phyloP scores from a whole-genome alignment of 495 filamentous ascomycete species.

The Neurospora sp. region DNA sequence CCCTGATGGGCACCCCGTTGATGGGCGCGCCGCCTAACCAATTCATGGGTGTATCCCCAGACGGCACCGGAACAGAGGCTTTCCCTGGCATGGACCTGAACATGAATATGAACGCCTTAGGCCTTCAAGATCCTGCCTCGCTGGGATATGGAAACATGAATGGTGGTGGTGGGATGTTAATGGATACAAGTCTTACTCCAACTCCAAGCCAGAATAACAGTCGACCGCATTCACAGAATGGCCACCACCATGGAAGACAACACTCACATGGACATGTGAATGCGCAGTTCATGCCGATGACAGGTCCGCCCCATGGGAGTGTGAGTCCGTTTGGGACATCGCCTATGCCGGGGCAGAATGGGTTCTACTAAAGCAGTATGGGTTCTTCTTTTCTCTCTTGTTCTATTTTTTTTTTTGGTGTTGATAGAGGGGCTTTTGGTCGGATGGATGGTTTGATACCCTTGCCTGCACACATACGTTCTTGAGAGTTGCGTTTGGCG shows the following conservation, averaged over 20 bases:
- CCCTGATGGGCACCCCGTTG: constrained; percentile 12
- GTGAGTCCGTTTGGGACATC: background rate
- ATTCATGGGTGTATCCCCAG: constrained; percentile 12
- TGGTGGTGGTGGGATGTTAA: background rate
- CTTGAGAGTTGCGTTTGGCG: background rate
- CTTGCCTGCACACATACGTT: background rate
- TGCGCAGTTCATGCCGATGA: background rate
- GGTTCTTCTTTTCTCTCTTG: background rate
- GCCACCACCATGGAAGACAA: background rate
- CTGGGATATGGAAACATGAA: background rate
- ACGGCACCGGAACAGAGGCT: constrained; percentile 14
- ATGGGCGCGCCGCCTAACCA: constrained; percentile 3
- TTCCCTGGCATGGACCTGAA: constrained; percentile 26
- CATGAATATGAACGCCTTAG: constrained; percentile 24
- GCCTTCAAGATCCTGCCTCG: constrained; percentile 22
- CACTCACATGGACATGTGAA: background rate
- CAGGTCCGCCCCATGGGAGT: background rate
- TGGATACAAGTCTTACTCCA: background rate
- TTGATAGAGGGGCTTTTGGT: background rate
- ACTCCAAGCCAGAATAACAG: background rate
- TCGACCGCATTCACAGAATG: background rate
- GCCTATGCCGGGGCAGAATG: background rate
- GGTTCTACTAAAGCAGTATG: background rate
- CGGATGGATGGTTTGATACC: background rate
- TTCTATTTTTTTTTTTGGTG: background rate